Conservation (phyloP, 2,329 filamentous ascomycete genomes). For the Diaporthe humulicola region DNA sequence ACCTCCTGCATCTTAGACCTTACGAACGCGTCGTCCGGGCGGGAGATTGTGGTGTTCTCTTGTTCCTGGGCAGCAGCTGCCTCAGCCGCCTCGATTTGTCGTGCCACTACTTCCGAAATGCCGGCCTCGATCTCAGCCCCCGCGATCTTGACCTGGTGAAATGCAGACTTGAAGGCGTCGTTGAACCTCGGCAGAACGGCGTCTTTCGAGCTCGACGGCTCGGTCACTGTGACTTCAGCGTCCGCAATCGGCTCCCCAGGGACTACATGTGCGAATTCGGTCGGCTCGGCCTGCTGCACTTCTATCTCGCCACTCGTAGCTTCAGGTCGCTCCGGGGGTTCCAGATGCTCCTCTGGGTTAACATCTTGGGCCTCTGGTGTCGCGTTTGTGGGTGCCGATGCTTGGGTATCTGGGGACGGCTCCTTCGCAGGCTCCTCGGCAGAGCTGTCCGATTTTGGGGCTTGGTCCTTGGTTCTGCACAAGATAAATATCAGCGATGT, state of each 20-base stretch:
- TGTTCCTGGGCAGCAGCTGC: not conserved
- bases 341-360: slow-evolving; percentile 22
- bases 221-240: slow-evolving; percentile 1
- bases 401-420: slow-evolving; percentile 4
- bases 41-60: not conserved
- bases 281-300: slow-evolving; percentile 27
- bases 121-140: slow-evolving; percentile 44
- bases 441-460: slow-evolving; percentile 22
- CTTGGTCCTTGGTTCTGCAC: slow-evolving; percentile 33
- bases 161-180: slow-evolving; percentile 30
- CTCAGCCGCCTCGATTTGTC: slow-evolving; percentile 36
- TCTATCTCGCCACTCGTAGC: not conserved
- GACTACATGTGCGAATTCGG: not conserved
- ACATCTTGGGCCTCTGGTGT: slow-evolving; percentile 3
- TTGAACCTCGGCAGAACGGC: slow-evolving; percentile 25
- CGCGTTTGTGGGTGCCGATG: slow-evolving; percentile 1
- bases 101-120: slow-evolving; percentile 43
- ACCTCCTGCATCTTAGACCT: not conserved
- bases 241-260: slow-evolving; percentile 17
- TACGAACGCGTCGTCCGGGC: not conserved
- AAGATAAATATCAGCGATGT: not conserved
- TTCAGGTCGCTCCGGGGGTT: slow-evolving; percentile 15
- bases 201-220: not conserved
- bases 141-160: slow-evolving; percentile 31
- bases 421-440: slow-evolving; percentile 24